Conservation (phyloP, 257 asterid genomes). For the Solanum infundibuliforme region DNA sequence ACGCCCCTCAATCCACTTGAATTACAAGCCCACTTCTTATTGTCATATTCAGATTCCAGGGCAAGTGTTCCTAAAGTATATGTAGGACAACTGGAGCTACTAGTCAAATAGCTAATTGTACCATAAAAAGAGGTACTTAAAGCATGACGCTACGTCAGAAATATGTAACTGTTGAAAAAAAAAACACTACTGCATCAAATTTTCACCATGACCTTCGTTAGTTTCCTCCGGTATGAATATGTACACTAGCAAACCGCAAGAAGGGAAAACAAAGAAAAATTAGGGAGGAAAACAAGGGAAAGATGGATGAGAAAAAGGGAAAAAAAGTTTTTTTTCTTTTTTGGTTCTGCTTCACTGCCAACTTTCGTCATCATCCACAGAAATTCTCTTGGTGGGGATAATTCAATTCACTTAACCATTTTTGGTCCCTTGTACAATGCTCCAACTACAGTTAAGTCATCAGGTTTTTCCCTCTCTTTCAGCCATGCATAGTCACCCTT, state of each 20-base stretch:
- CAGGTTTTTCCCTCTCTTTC: conserved; percentile 65
- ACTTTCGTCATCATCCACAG: background rate
- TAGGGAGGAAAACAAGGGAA: background rate
- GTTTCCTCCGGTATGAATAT: background rate
- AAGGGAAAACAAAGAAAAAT: background rate
- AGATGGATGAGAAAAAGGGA: background rate
- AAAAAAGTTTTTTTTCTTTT: background rate
- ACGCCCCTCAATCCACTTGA: background rate
- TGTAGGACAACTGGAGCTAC: background rate
- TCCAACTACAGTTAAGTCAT: conserved; percentile 46
- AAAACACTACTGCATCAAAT: background rate
- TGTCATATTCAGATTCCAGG: background rate
- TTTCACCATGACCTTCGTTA: background rate
- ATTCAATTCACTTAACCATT: conserved; percentile 24
- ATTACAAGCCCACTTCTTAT: background rate
- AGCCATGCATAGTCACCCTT: conserved; percentile 60
- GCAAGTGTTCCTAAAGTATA: background rate
- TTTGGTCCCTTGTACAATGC: conserved; percentile 56
- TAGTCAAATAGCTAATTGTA: background rate
- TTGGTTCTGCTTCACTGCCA: background rate
- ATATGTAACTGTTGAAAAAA: background rate
- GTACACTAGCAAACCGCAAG: conserved; percentile 1
- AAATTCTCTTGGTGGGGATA: background rate
- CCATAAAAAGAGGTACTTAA: background rate
- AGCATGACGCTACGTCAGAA: background rate